Evolutionary conservation across 2,329 filamentous ascomycete genomes (phyloP), one percentile per base, ranked within the genome.

Genomic region (Coniosporium tulheliwenetii): DNA sequence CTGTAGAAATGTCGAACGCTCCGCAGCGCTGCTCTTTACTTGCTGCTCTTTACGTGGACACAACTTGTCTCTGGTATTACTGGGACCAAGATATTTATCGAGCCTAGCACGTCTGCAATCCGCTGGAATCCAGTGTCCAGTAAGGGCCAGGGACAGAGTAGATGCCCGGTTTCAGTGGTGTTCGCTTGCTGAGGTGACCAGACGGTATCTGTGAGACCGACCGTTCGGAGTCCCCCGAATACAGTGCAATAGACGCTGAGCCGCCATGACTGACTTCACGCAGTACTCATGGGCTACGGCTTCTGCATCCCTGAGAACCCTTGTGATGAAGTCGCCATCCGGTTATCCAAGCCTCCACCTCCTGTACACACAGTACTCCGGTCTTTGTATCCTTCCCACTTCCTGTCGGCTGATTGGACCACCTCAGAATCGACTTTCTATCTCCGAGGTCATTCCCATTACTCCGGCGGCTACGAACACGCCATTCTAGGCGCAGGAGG

Each of bases 231-330:
- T 35, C 12, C 33, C 7, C 7, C 7, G 33, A 35, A 15, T 35
- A 26, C 14, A 35, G 5, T 7, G 7, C 10, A 5, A n/a, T 35
- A 35, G 12, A 35, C 33, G 12, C 7, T 5, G 12, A n/a, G 14
- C 33, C 33, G 34, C 36, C 36, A 39, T 16, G 15, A 38, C 26
- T 37, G 14, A 39, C 33, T 10, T 8, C 32, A 35, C n/a, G 19
- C 15, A 55, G 51, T 72, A 2, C 53, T 72, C 2, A 60, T 69
- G 37, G 68, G 69, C 3, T 73, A 73, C 42, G 69, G 69, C 3
- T 72, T 72, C 51, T 66, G 62, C 43, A 56, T 69, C 10, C 50
- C 52, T 5, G 46, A 63, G 35, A 71, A 71, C 33, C 64, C 64
- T 0, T 58, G 63, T 34, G 69, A 71, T 46, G 57, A 60, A 38